These are phyloP conservation scores for Lactarius akahatsu DNA, from an alignment of 768 basidiomycete genomes.

Conservation along the genomic window DNA sequence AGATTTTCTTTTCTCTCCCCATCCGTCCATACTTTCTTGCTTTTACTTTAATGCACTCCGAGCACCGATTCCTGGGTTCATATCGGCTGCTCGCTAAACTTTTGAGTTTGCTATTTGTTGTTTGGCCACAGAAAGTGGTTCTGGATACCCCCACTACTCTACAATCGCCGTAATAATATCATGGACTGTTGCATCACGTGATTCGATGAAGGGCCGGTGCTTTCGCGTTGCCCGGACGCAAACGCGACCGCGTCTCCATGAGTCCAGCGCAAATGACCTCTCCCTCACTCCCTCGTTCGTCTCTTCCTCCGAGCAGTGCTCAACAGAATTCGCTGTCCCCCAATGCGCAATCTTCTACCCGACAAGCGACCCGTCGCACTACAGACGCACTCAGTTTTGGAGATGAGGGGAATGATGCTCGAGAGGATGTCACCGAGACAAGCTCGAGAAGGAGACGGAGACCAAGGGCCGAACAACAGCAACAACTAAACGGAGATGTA, in stretches of 20 bases:
- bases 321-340: conserved; percentile 41
- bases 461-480: conserved; percentile 40
- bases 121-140: conserved; percentile 8
- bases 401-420: conserved; percentile 47
- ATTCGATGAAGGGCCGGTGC: conserved; percentile 43
- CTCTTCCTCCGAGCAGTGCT: conserved; percentile 53
- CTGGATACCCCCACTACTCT: conserved; percentile 14
- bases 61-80: conserved; percentile 7
- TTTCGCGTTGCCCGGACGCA: conserved; percentile 40
- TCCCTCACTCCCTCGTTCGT: conserved; percentile 52
- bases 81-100: neutral
- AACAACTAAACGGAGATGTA: conserved; percentile 59
- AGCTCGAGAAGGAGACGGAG: conserved; percentile 47
- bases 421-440: conserved; percentile 39
- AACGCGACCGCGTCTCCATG: conserved; percentile 40
- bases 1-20: neutral
- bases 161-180: conserved; percentile 12
- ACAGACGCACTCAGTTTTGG: conserved; percentile 38
- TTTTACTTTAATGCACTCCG: conserved; percentile 20
- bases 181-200: conserved; percentile 18
- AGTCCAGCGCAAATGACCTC: conserved; percentile 57
- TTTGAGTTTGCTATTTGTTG: conserved; percentile 15
- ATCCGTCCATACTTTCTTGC: conserved; percentile 11
- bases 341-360: conserved; percentile 35
- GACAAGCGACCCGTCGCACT: conserved; percentile 32